A percentile compares a stretch with the other conserved stretches of the same genome.
These are phyloP conservation scores for Protomyces inouyei DNA, from an alignment of 1,139 yeast species.

Conservation along the genomic window DNA sequence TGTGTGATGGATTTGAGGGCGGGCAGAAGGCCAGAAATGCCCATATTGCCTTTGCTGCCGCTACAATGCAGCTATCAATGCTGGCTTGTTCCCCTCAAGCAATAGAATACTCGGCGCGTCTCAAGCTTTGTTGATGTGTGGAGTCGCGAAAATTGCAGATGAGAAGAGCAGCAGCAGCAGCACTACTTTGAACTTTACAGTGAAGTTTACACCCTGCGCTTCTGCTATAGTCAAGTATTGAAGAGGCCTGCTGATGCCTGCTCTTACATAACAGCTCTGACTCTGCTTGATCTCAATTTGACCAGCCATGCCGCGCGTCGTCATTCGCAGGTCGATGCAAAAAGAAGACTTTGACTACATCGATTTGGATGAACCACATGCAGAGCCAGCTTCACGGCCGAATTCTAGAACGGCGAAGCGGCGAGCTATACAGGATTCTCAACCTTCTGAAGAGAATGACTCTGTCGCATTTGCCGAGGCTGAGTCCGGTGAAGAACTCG, in stretches of 20 bases:
- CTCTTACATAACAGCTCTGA: no score
- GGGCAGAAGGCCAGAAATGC: slow-evolving; percentile 33
- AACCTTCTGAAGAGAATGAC: not conserved
- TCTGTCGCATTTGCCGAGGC: not conserved
- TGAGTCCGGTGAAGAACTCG: not conserved
- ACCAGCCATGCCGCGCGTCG: not conserved
- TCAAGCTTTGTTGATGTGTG: no score
- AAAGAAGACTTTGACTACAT: not conserved
- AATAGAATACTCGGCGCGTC: no score
- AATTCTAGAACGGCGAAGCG: not conserved
- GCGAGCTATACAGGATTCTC: not conserved
- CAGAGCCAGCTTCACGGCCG: not conserved
- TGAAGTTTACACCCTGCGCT: no score
- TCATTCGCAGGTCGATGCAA: not conserved
- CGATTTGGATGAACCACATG: not conserved
- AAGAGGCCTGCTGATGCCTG: no score
- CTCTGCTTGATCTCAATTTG: no score
- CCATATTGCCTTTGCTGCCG: slow-evolving; percentile 10
- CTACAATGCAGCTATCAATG: no score
- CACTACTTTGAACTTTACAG: no score
- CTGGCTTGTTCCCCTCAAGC: no score
- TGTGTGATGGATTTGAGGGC: slow-evolving; percentile 33
- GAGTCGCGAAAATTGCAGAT: no score
- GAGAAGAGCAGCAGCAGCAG: no score
- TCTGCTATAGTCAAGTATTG: no score